Base-by-base conservation (phyloP, 2,329 filamentous ascomycete genomes). In the Diaporthe sp. region DNA sequence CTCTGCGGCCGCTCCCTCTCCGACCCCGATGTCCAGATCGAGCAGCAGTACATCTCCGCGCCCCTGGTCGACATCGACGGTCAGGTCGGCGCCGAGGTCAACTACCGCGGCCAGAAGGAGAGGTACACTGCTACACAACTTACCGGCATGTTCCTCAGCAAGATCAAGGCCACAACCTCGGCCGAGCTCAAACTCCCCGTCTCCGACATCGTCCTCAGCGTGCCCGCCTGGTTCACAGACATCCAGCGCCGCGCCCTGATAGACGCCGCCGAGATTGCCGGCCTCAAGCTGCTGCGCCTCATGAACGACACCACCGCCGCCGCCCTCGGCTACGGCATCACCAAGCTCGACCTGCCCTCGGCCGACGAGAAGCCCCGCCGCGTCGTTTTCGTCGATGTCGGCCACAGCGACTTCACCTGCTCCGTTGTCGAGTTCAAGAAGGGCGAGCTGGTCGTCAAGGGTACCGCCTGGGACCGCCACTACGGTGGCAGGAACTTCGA, bases 271-370 rank as follows among this genome's bases (percentile, higher is more conserved):
- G 96, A 98, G 83, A 95, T 99, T 81, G 95, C 96, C 75, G 96
- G 96, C 77, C 90, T 99, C 82, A 98, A 98, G 88, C 90, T 96
- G 53, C 93, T 99, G 79, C 93, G 97, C 77, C 90, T 99, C 78
- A 97, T 99, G 90, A 99, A 99, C 88, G 97, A 98, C 87, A 98
- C 95, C 80, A 98, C 97, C 71, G 97, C 97, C 76, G 95, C 96
- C 78, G 97, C 97, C 78, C 92, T 99, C 61, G 97, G 97, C 79
- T 99, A 95, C 85, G 97, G 97, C 84, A 98, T 99, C 88, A 98
- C 97, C 82, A 98, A 99, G 90, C 90, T 96, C 77, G 97, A 99
- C 85, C 92, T 99, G 46, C 97, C 96, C 75, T 88, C 88, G 39
- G 90, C 93, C 57, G 97, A 98, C 82, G 96, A 98, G 92, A 95